Evolutionary conservation across 2,329 filamentous ascomycete species (phyloP).

Genomic region (Colletotrichum tamarilloi): DNA sequence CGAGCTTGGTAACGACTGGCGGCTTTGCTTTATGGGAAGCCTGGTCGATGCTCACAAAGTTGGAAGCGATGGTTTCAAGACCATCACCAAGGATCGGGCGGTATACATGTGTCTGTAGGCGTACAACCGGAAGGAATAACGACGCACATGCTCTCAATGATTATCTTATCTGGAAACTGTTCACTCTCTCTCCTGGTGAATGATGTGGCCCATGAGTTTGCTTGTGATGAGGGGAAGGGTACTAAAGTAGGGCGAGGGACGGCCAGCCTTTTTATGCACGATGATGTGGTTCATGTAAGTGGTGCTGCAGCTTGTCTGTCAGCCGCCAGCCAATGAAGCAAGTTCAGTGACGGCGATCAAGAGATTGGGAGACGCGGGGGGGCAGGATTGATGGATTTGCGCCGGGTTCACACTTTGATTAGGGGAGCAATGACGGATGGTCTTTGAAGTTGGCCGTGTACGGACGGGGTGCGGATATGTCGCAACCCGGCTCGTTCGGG

Average conservation of each 20-base stretch:
- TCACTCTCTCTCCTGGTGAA: not conserved
- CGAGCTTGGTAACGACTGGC: not conserved
- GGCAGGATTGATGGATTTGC: not conserved
- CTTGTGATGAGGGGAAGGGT: not conserved
- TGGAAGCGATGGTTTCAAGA: not conserved
- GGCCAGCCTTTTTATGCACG: not conserved
- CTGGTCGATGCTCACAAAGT: constrained; percentile 1
- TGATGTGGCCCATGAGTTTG: not conserved
- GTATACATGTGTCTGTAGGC: constrained; percentile 22
- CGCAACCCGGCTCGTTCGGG: no score
- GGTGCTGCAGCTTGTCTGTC: not conserved
- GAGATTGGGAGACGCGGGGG: not conserved
- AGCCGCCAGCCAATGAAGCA: not conserved
- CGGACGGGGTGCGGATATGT: no score
- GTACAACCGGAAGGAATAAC: constrained; percentile 24
- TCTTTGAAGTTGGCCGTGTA: no score
- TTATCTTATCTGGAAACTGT: not conserved
- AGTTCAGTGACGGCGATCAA: not conserved
- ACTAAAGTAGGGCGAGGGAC: not conserved
- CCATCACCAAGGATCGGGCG: not conserved
- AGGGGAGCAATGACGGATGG: no score
- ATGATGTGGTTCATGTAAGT: constrained; percentile 5
- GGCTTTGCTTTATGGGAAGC: not conserved
- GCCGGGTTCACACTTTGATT: not conserved
- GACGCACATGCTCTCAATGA: constrained; percentile 25